Evolutionary conservation across 768 basidiomycete genomes (phyloP).

Genomic region (Tulasnella sp.): DNA sequence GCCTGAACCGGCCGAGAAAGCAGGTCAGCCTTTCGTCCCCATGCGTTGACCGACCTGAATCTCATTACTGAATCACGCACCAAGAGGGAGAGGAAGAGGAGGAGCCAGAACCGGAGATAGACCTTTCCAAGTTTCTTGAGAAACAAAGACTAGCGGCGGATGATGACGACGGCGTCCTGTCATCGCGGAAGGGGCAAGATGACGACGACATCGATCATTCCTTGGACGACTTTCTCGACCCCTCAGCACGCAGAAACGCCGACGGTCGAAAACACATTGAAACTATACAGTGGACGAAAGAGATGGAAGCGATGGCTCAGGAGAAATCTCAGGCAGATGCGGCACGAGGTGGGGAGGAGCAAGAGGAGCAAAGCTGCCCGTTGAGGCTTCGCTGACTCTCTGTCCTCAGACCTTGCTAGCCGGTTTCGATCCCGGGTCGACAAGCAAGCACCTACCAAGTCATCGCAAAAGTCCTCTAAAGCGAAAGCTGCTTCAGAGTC

Average conservation of each 20-base stretch:
- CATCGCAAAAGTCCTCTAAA: neutral
- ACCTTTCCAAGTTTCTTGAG: slow-evolving; percentile 63
- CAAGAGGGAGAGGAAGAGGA: slow-evolving; percentile 23
- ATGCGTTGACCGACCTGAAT: neutral
- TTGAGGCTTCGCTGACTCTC: neutral
- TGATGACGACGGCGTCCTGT: slow-evolving; percentile 49
- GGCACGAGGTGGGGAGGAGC: slow-evolving; percentile 53
- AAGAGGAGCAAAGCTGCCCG: neutral
- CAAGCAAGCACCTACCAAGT: neutral
- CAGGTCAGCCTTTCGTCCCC: neutral
- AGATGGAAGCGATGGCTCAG: slow-evolving; percentile 59
- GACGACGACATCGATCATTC: slow-evolving; percentile 48
- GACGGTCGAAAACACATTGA: slow-evolving; percentile 58
- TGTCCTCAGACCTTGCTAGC: neutral
- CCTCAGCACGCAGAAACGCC: slow-evolving; percentile 35
- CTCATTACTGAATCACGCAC: slow-evolving; percentile 15
- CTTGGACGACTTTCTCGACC: slow-evolving; percentile 52
- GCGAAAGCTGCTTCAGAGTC: neutral
- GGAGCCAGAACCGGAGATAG: slow-evolving; percentile 81
- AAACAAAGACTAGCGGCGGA: slow-evolving; percentile 45
- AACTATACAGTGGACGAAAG: slow-evolving; percentile 63
- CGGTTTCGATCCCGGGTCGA: neutral
- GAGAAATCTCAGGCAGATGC: slow-evolving; percentile 76
- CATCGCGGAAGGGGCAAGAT: neutral
- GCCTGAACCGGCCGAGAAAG: slow-evolving; percentile 49